These are phyloP conservation scores for Saccharum spontaneum DNA, from an alignment of 176 grass and related monocot species.

Conservation along the genomic window DNA sequence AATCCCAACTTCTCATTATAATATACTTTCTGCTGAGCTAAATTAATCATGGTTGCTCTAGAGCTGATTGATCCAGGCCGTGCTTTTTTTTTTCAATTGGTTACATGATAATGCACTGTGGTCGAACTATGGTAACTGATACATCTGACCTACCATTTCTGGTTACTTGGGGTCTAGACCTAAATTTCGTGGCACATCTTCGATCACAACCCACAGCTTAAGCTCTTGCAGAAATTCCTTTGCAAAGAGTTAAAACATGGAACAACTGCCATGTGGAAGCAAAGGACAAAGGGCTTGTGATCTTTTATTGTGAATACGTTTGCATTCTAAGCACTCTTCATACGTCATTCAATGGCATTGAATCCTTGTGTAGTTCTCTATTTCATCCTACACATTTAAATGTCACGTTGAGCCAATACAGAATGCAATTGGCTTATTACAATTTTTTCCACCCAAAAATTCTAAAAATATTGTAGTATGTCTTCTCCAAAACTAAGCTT, in stretches of 20 bases:
- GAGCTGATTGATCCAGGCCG: neutral
- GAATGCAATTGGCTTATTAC: neutral
- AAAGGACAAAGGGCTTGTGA: neutral
- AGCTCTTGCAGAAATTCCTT: neutral
- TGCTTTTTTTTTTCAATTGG: slow-evolving; percentile 9
- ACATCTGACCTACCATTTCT: neutral
- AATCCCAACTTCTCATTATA: neutral
- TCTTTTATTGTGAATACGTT: neutral
- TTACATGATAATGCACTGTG: neutral
- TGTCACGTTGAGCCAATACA: neutral
- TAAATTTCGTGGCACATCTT: neutral
- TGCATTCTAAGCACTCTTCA: neutral
- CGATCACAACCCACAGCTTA: neutral
- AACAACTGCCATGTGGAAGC: neutral
- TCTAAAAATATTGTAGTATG: neutral
- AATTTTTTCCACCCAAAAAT: neutral
- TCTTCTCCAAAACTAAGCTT: neutral
- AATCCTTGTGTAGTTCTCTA: neutral
- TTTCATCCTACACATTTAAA: neutral
- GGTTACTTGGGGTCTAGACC: neutral
- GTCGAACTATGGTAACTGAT: neutral
- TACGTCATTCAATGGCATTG: neutral
- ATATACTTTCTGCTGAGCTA: neutral
- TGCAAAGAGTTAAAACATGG: neutral
- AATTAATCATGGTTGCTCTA: neutral